Percentiles rank a stretch among this genome's conserved stretches.
phyloP scores from a whole-genome alignment of 768 basidiomycete species.

The Podaxis mareebaensis region DNA sequence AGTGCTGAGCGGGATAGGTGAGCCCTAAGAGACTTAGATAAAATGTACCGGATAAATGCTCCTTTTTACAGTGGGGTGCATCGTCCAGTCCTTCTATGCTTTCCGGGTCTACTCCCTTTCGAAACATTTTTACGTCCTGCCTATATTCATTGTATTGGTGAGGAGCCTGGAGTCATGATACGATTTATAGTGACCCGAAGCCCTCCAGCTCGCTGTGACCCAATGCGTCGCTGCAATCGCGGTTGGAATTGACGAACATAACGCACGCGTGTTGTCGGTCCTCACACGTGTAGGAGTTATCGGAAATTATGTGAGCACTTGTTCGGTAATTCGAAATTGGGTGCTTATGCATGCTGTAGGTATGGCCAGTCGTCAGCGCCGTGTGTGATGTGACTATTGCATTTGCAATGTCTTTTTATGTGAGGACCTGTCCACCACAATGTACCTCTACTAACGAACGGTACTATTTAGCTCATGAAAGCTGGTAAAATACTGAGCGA shows the following conservation, averaged over 20 bases:
- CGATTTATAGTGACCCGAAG: background rate
- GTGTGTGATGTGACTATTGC: slow-evolving; percentile 34
- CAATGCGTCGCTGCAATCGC: slow-evolving; percentile 8
- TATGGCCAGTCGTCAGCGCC: slow-evolving; percentile 35
- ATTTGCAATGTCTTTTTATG: slow-evolving; percentile 32
- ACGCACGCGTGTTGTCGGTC: background rate
- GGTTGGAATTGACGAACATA: slow-evolving; percentile 8
- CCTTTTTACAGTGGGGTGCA: background rate
- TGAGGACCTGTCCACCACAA: slow-evolving; percentile 14
- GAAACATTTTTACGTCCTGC: background rate
- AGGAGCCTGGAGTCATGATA: background rate
- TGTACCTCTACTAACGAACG: background rate
- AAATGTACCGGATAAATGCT: background rate
- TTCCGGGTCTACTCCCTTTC: slow-evolving; percentile 11
- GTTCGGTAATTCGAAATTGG: background rate
- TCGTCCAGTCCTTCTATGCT: slow-evolving; percentile 8
- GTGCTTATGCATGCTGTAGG: slow-evolving; percentile 15
- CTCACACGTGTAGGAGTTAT: background rate
- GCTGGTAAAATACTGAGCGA: background rate
- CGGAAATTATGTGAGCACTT: background rate
- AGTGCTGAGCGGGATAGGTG: slow-evolving; percentile 27
- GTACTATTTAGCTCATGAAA: background rate
- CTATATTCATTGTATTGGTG: slow-evolving; percentile 3
- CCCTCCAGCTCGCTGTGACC: slow-evolving; percentile 6
- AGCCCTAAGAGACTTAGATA: slow-evolving; percentile 1